A percentile compares a stretch with the other conserved stretches of the same genome.
Evolutionary conservation across 345 rosid species (phyloP).

Genomic region (Sisymbrium altissimum): DNA sequence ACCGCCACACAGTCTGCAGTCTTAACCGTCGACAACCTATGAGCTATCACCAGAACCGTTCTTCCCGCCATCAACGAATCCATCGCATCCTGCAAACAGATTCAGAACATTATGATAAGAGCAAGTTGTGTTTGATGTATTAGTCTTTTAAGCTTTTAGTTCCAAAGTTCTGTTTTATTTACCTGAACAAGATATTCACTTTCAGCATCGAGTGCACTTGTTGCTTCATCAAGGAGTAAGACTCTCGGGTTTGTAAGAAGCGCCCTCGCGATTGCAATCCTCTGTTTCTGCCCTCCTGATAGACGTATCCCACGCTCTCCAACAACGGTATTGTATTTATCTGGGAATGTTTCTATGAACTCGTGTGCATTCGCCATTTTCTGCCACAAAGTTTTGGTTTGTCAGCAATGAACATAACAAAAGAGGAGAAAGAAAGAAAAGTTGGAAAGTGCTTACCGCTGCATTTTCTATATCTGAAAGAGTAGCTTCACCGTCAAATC

Average conservation of each 20-base stretch:
- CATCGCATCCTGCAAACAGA: constrained; percentile 75
- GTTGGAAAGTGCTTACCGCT: constrained; percentile 47
- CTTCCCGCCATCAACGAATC: constrained; percentile 91
- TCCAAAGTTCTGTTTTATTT: not conserved
- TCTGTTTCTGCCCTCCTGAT: constrained; percentile 94
- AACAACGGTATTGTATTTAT: constrained; percentile 66
- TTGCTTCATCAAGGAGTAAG: constrained; percentile 88
- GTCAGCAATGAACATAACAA: not conserved
- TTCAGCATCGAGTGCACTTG: constrained; percentile 95
- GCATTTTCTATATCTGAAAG: constrained; percentile 56
- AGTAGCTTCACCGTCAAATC: constrained; percentile 60
- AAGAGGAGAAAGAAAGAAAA: not conserved
- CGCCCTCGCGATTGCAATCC: constrained; percentile 91
- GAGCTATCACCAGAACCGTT: constrained; percentile 95
- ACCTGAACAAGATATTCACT: constrained; percentile 97
- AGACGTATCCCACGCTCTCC: constrained; percentile 94
- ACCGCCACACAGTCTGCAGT: constrained; percentile 86
- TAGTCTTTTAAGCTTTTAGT: not conserved
- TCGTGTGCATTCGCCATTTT: constrained; percentile 97
- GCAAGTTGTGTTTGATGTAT: not conserved
- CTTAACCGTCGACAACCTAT: constrained; percentile 84
- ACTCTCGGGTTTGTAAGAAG: constrained; percentile 84
- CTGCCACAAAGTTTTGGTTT: constrained; percentile 33
- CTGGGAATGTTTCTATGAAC: constrained; percentile 74
- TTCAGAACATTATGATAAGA: not conserved